Base-by-base conservation (phyloP, 1,284 basidiomycete species). In the Meripilus lineatus region DNA sequence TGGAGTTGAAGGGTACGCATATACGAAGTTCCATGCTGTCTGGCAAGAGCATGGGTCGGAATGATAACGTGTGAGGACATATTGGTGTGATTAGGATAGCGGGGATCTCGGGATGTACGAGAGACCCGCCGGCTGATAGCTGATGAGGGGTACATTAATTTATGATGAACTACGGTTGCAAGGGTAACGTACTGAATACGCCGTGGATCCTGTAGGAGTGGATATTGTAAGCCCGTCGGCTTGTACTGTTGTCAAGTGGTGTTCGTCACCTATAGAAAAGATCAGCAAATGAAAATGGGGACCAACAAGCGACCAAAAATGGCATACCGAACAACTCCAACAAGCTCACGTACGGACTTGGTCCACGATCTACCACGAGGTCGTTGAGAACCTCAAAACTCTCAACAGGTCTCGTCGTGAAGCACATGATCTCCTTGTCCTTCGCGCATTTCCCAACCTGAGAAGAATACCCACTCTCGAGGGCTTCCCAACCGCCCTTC, bases 241-340 rank as follows among this genome's bases (percentile, higher is more conserved):
- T 68, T 99, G 96, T 1, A 98, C 96, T 0, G 96, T 99, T 1
- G 96, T 99, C 77, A 99, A 85, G 69, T 99, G 96, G 63, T 98
- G 92, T 56, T 99, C 95, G 59, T 99, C 96, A 48, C 93, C 93
- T 96, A 50, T 22, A 44, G 23, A 24, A 38, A 40, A 7, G 8
- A 8, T 43, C n/a, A n/a, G n/a, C n/a, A n/a, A n/a, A n/a, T 20
- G 39, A n/a, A n/a, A n/a, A n/a, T n/a, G n/a, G n/a, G 28, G 28
- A 10, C n/a, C n/a, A 30, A 30, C 28, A 30, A 8, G 28, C 8
- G 10, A 30, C 28, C 8, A 30, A 30, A 10, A 8, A 30, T 30
- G 10, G 38, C 84, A 57, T 57, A 93, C 95, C 95, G 58, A 99
- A 99, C 13, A 99, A 74, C 66, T 99, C 96, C 47, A 99, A 71